Evolutionary conservation across 257 asterid species (phyloP), one percentile per base, ranked within the genome.

Genomic region (Avicennia marina): DNA sequence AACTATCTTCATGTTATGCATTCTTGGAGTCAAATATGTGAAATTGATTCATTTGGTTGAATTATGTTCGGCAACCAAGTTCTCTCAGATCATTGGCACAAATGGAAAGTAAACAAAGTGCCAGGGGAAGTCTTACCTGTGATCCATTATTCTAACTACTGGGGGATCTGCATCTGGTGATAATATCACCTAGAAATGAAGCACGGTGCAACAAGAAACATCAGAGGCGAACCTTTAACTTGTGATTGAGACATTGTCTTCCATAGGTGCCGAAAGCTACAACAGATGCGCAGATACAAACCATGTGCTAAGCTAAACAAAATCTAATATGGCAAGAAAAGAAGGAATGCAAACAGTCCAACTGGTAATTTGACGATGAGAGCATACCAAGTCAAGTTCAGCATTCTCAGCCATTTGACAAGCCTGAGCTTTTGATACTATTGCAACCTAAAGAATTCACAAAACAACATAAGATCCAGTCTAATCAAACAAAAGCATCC

Each of bases 81-180:
- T 53, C 24, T 5, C 13, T 31, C 38, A 29, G 64, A 43, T 44
- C 57, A 70, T 38, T 38, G 25, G 6, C 12, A 40, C 13, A 52
- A 60, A 42, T 3, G 32, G 43, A 52, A 51, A 33, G 32, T 4
- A 51, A 26, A 56, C 9, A 42, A 13, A 6, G 54, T 20, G 24
- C 11, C 0, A 53, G 26, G 53, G 17, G 13, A 58, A 46, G 58
- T 56, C 96, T 80, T 82, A 93, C 99, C 81, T 78, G 83, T 84
- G 84, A 76, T 93, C 96, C 99, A 93, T 89, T 40, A 93, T 84
- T 65, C 78, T 86, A 62, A 89, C 80, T 61, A 93, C 99, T 0
- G 97, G 97, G 24, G 99, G 97, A 11, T 89, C 96, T 54, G 97
- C 91, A 31, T 89, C 99, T 39, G 96, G 95, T 65, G 97, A 84